Conservation (phyloP, 75 land plant genomes). For the Picea sitchensis region DNA sequence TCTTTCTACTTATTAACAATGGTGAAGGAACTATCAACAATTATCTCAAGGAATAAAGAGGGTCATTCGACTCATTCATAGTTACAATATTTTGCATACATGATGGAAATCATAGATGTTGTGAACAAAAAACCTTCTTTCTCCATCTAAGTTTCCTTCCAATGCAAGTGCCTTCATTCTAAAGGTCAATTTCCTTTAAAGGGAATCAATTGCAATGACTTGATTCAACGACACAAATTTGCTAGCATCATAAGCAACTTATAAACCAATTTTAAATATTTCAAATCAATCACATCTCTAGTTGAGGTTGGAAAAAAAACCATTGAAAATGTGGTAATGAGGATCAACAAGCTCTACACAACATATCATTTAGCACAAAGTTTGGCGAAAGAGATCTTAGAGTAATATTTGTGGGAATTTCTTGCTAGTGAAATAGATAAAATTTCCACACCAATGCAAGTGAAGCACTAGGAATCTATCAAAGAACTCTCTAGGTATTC, state of each 20-base stretch:
- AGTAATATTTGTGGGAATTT: constrained; percentile 12
- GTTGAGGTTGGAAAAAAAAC: constrained; percentile 12
- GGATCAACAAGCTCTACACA: constrained; percentile 10
- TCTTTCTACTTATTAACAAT: neutral
- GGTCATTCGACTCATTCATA: neutral
- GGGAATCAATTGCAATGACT: neutral
- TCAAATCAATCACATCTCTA: neutral
- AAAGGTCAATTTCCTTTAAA: neutral
- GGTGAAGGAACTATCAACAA: neutral
- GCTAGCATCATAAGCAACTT: neutral
- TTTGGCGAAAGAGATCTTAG: constrained; percentile 3
- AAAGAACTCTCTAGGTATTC: constrained; percentile 8
- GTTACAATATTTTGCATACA: neutral
- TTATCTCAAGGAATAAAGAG: neutral
- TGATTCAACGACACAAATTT: neutral
- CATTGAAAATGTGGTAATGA: constrained; percentile 15
- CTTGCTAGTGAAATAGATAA: constrained; percentile 20
- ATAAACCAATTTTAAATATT: neutral
- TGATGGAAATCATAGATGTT: neutral
- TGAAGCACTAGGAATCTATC: constrained; percentile 19
- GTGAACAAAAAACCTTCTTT: neutral
- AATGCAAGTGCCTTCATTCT: neutral
- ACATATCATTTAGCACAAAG: constrained; percentile 8
- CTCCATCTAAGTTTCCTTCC: neutral
- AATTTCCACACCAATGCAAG: constrained; percentile 18